Base-by-base conservation (phyloP, 75 land plant genomes). In the Picea sitchensis region DNA sequence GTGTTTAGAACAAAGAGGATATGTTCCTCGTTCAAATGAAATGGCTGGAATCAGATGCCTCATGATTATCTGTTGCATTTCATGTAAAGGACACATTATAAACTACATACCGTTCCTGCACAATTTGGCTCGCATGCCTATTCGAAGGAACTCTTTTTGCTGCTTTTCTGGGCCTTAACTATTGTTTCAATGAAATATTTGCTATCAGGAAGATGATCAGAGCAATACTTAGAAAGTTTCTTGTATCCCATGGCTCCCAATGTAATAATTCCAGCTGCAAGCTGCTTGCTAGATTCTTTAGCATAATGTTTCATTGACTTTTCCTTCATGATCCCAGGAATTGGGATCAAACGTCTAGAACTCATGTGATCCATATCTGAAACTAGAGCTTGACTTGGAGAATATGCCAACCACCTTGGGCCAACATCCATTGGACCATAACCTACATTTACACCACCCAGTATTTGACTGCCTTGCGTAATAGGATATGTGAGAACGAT, bases 391-490 rank as follows among this genome's bases (percentile, higher is more conserved):
- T 81, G 88, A 76, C 87, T 87, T 23, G 93, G 84, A 57, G 97
- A 83, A 91, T 94, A 96, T 15, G 99, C 95, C 78, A 96, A 82
- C 99, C 99, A 94, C 79, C 99, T 89, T 58, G 97, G 87, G 34
- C 99, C 99, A 21, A 96, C 89, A 74, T 94, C 93, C 88, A 96
- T 82, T 59, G 99, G 93, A 60, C 99, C 99, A 90, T 88, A 94
- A 15, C 95, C 99, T 59, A 81, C 77, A 65, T 87, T 88, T 5
- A 87, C 65, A 2, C 88, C 88, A 47, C 56, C 72, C 64, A 92
- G 77, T 51, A 88, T 88, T 75, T 79, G 83, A 31, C 81, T 83
- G 61, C 85, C 82, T 31, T 78, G 84, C 36, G 94, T 94, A 20
- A 91, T 80, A 21, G 95, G 96, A 83, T 92, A 87, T 6, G 97